Percentiles rank a stretch among this genome's conserved stretches.
Evolutionary conservation across 1,139 yeast genomes (phyloP).

Genomic region (Meyerozyma elateridarum): DNA sequence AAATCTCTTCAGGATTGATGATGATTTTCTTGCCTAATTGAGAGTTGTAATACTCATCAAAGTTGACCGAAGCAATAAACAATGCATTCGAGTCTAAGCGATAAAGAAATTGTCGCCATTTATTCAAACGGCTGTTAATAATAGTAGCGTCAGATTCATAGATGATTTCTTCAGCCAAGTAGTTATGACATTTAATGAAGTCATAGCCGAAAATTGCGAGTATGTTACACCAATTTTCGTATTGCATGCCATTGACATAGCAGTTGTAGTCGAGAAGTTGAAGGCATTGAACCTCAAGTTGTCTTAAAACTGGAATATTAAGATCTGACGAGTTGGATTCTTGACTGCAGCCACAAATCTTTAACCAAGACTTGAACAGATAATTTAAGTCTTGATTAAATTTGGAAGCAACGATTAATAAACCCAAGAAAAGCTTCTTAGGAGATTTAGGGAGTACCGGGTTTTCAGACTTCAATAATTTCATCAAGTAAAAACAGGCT

Average conservation of each 20-base stretch:
- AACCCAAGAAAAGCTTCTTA: constrained; percentile 60
- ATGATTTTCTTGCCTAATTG: constrained; percentile 34
- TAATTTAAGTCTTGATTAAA: constrained; percentile 71
- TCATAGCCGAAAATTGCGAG: constrained; percentile 43
- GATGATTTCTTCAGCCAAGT: constrained; percentile 15
- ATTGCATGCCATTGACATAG: constrained; percentile 45
- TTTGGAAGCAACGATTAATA: constrained; percentile 66
- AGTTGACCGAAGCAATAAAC: constrained; percentile 22
- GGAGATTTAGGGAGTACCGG: constrained; percentile 40
- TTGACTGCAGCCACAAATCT: constrained; percentile 55
- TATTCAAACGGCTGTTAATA: constrained; percentile 21
- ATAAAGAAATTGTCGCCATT: constrained; percentile 31
- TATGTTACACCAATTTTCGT: constrained; percentile 53
- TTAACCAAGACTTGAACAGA: constrained; percentile 69
- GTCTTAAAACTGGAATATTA: constrained; percentile 40
- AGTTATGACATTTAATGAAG: constrained; percentile 20
- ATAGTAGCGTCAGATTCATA: constrained; percentile 26
- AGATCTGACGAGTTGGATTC: constrained; percentile 14
- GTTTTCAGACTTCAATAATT: constrained; percentile 27
- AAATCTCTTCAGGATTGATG: constrained; percentile 13
- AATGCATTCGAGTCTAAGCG: constrained; percentile 15
- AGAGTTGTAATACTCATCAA: constrained; percentile 26
- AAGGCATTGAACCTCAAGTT: constrained; percentile 54
- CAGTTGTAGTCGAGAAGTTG: constrained; percentile 51
- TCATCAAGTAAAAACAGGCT: constrained; percentile 58